phyloP scores from a whole-genome alignment of 139 green algal species.

The Chlamydomonas sp. region DNA sequence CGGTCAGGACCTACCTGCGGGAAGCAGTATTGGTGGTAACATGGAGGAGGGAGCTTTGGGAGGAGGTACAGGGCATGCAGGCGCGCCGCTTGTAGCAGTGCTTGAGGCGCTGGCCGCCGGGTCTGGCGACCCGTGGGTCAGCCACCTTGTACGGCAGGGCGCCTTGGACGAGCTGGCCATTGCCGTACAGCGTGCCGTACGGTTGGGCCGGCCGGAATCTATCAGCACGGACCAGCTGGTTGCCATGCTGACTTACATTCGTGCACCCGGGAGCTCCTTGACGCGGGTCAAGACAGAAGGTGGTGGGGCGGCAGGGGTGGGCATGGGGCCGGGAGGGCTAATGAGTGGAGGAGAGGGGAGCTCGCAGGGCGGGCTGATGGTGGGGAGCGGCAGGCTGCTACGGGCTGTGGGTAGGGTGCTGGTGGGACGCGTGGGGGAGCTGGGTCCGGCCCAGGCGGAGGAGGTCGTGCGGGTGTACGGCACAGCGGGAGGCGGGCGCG shows the following conservation, averaged over 20 bases:
- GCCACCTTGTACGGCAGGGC: neutral
- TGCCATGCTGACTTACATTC: neutral
- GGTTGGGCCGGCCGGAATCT: neutral
- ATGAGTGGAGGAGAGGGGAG: no score
- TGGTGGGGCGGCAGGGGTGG: neutral
- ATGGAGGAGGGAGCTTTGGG: neutral
- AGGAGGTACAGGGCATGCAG: neutral
- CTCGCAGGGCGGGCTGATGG: neutral
- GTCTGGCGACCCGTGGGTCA: slow-evolving; percentile 10
- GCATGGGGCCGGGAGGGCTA: neutral
- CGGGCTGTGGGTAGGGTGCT: neutral
- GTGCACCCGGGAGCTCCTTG: no score
- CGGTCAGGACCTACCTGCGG: no score
- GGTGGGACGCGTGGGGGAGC: neutral
- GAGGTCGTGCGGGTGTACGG: neutral
- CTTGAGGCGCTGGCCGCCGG: neutral
- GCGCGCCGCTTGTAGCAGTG: neutral
- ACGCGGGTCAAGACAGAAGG: neutral
- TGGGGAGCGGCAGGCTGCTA: neutral
- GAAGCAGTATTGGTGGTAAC: no score
- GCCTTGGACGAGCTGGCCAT: slow-evolving; percentile 1
- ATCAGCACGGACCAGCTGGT: neutral
- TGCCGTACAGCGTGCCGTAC: slow-evolving; percentile 1
- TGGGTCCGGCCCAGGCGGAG: neutral
- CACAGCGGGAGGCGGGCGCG: neutral